Conservation (phyloP, 2,329 filamentous ascomycete species). For the Exophiala sideris region DNA sequence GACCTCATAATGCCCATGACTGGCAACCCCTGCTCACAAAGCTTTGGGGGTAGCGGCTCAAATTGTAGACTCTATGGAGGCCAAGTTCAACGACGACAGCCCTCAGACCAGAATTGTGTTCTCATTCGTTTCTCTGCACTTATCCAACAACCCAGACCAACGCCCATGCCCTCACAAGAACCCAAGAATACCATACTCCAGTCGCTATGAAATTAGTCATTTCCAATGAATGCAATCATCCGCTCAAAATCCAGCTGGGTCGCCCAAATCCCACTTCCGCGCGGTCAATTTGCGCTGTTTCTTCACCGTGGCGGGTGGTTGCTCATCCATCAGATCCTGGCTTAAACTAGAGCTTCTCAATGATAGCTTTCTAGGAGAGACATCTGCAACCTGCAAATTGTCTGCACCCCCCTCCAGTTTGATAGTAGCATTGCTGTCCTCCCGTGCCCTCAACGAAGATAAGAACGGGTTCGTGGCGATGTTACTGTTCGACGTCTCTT, state of each 20-base stretch:
- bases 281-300: conserved; percentile 45
- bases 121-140: no score
- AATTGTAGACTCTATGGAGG: no score
- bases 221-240: no score
- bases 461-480: conserved; percentile 26
- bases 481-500: conserved; percentile 24
- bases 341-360: conserved; percentile 23
- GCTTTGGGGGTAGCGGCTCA: no score
- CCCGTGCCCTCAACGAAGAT: conserved; percentile 16
- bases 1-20: no score
- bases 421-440: conserved; percentile 20
- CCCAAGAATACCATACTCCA: no score
- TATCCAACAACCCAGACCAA: no score
- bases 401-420: conserved; percentile 16
- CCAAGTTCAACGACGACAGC: no score
- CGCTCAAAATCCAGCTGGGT: conserved; percentile 37
- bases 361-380: conserved; percentile 26
- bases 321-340: conserved; percentile 7
- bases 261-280: conserved; percentile 46
- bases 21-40: no score
- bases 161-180: no score
- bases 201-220: no score
- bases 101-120: no score
- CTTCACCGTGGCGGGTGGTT: conserved; percentile 35
- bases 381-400: conserved; percentile 15